A percentile compares a stretch with the other conserved stretches of the same genome.
Evolutionary conservation across 805 yeast genomes (phyloP).

Genomic region (Phaffomyces thermotolerans): DNA sequence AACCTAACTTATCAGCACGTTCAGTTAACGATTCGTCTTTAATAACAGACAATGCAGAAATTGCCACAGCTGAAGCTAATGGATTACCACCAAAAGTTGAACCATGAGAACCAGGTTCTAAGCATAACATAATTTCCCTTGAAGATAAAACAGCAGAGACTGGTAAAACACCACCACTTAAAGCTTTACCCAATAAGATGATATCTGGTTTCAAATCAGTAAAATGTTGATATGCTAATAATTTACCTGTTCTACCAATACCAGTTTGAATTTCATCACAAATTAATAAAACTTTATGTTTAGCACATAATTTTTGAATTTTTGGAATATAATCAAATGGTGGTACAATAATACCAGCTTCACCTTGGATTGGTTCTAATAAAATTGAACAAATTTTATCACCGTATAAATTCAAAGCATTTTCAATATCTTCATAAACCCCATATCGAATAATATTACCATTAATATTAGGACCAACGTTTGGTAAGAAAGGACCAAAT

Average conservation of each 20-base stretch:
- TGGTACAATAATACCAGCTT: slow-evolving; percentile 96
- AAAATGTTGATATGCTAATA: slow-evolving; percentile 87
- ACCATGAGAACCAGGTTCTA: slow-evolving; percentile 95
- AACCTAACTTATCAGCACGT: slow-evolving; percentile 68
- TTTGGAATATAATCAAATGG: slow-evolving; percentile 68
- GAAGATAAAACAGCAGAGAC: slow-evolving; percentile 88
- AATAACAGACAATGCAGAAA: slow-evolving; percentile 88
- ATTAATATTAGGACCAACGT: slow-evolving; percentile 77
- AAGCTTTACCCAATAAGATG: slow-evolving; percentile 86
- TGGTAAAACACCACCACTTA: slow-evolving; percentile 91
- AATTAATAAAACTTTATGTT: slow-evolving; percentile 81
- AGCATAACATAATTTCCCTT: slow-evolving; percentile 79
- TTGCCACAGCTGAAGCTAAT: slow-evolving; percentile 84
- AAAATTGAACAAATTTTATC: slow-evolving; percentile 85
- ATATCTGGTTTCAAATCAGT: slow-evolving; percentile 78
- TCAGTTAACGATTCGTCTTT: slow-evolving; percentile 80
- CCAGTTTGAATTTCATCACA: slow-evolving; percentile 98
- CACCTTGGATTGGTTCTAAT: slow-evolving; percentile 96
- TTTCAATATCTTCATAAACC: slow-evolving; percentile 75
- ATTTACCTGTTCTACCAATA: slow-evolving; percentile 92
- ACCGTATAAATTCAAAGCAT: slow-evolving; percentile 75
- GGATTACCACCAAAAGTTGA: slow-evolving; percentile 98
- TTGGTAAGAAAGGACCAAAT: slow-evolving; percentile 84
- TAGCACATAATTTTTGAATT: slow-evolving; percentile 68
- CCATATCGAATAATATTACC: slow-evolving; percentile 68